These are phyloP conservation scores for Selaginella tamariscina DNA, from an alignment of 75 land plant genomes.

Conservation along the genomic window DNA sequence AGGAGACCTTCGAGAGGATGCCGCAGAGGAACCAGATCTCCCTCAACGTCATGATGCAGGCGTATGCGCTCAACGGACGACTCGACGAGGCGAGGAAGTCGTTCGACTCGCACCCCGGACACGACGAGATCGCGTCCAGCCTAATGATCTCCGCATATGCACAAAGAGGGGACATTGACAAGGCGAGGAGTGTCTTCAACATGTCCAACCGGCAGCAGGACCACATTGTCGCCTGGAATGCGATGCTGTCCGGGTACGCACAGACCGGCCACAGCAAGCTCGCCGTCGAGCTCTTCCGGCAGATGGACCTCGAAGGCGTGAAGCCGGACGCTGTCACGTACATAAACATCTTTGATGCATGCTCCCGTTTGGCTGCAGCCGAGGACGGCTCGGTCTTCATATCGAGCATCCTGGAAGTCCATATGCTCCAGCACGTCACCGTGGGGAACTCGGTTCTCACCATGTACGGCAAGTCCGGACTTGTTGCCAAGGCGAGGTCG, in stretches of 20 bases:
- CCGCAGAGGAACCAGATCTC: neutral
- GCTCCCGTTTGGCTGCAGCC: neutral
- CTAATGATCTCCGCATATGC: neutral
- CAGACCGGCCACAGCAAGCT: conserved; percentile 39
- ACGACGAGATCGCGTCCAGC: neutral
- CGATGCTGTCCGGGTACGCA: conserved; percentile 52
- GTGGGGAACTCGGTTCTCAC: neutral
- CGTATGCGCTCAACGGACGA: neutral
- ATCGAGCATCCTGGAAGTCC: neutral
- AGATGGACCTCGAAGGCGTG: neutral
- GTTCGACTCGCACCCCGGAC: neutral
- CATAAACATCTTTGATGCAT: neutral
- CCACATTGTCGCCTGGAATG: conserved; percentile 58
- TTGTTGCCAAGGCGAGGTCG: neutral
- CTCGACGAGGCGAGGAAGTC: neutral
- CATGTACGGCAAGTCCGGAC: neutral
- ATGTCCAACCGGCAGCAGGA: neutral
- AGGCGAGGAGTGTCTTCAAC: neutral
- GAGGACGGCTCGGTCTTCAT: neutral
- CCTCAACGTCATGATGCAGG: neutral
- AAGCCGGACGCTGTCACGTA: neutral
- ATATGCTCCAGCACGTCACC: neutral
- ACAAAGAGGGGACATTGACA: neutral
- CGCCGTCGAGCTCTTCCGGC: conserved; percentile 31
- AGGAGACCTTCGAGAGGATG: neutral